Base-by-base conservation (phyloP, 305 asterid species). In the Euphrasia arctica region DNA sequence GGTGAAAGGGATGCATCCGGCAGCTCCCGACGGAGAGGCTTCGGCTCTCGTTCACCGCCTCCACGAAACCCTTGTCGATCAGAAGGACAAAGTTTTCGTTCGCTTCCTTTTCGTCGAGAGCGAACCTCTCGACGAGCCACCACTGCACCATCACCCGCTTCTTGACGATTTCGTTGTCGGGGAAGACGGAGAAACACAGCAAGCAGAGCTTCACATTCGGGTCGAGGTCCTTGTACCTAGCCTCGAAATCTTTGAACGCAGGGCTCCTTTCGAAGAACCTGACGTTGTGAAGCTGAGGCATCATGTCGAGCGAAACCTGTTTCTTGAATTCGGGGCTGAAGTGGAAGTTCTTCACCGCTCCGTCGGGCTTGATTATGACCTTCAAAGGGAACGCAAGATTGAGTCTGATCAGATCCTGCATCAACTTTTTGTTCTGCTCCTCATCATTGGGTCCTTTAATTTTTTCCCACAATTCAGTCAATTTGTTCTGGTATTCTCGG, bases 111-210 rank as follows among this genome's bases (percentile, higher is more conserved):
- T 75, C 66, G 0, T 36, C 9, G 0, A n/a, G n/a, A n/a, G 71
- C 72, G 36, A 62, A 78, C 27, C 86, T 79, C 55, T 83, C 89
- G 0, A 61, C 52, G 5, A 67, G 69, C 89, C 86, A 83, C 86
- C 89, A 83, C 8, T 74, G 74, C 54, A 74, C 64, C 82, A 83
- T 67, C 42, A 78, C 65, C 67, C 82, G 65, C 79, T 71, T 83
- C 72, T 72, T 80, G 65, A 83, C 72, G 42, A 63, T 49, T 42
- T 72, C 78, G 11, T 69, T 64, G 43, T 65, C 76, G 0, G 89
- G 84, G 75, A 78, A 80, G 7, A 76, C 64, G 3, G 89, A 67
- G 45, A 83, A 78, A 54, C 89, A 80, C 36, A 83, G 52, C 82
- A 80, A 68, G 66, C 84, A 83, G 2, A 80, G 76, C 76, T 72